Base-by-base conservation (phyloP, 768 basidiomycete genomes). In the Xerocomellus chrysenteron region DNA sequence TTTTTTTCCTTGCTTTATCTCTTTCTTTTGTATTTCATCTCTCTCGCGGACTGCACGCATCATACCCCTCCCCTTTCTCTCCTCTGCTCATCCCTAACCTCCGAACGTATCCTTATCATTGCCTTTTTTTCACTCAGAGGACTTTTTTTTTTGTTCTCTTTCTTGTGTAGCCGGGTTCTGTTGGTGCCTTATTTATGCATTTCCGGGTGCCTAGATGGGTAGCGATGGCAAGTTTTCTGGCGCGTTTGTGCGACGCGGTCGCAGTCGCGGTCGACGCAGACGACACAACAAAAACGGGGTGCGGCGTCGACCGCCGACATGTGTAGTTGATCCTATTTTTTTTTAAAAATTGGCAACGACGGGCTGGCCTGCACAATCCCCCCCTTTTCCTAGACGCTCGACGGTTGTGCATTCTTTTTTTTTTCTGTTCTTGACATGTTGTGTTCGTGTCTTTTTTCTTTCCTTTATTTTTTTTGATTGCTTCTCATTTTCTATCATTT, bases 131-230 rank as follows among this genome's bases (percentile, higher is more conserved):
- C 49, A 21, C 35, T 49, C 30, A 52, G 43, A 44, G 54, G 37
- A 11, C 32, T 41, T 14, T 35, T 35, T 47, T 45, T 26, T 51
- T n/a, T n/a, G 24, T 33, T 49, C 14, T 17, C 11, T 48, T 65
- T 59, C 55, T 61, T 62, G 55, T 52, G 54, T 50, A 37, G 52
- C 58, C 28, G 59, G 68, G 47, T 62, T 70, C 43, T 56, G 50
- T 62, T 58, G 47, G 64, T 59, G 61, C 56, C 60, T 61, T 64
- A 54, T 68, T 63, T 63, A 59, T 62, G 58, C 66, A 68, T 51
- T 63, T 54, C 55, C 44, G 35, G 52, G 62, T 64, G 62, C 54
- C 35, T 63, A 54, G 60, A 62, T 66, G 52, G 61, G 63, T 55
- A 56, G 51, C 56, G 60, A 59, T 37, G 28, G 52, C 41, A 53